Evolutionary conservation across 2,329 filamentous ascomycete genomes (phyloP).

Genomic region (Ophiocordyceps polyrhachis-furcata): DNA sequence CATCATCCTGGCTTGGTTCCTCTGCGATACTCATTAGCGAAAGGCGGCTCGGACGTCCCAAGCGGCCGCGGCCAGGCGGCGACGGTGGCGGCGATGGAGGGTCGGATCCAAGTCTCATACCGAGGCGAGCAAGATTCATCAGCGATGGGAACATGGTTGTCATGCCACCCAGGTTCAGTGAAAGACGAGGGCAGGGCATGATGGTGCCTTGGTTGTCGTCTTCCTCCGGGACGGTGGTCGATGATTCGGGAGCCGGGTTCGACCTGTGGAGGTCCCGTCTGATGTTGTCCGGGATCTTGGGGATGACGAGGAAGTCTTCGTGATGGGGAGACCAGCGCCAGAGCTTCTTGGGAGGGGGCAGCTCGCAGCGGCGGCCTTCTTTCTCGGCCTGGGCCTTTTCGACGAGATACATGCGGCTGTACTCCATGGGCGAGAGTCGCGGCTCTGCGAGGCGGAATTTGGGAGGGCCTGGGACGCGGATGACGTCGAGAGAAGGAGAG

Average conservation of each 20-base stretch:
- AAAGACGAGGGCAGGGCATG: conserved; percentile 11
- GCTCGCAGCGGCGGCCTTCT: conserved; percentile 9
- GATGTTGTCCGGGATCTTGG: conserved; percentile 12
- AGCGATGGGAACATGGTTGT: conserved; percentile 9
- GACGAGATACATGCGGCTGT: conserved; percentile 16
- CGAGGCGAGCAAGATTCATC: conserved; percentile 5
- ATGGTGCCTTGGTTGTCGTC: too few species aligned
- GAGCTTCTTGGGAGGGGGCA: conserved; percentile 11
- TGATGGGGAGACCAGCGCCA: conserved; percentile 17
- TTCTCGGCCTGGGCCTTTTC: conserved; percentile 12
- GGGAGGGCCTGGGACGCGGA: neutral
- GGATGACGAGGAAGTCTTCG: conserved; percentile 19
- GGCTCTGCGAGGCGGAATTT: conserved; percentile 8
- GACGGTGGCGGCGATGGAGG: neutral
- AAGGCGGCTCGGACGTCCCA: neutral
- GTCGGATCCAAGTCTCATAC: neutral
- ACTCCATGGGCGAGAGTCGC: conserved; percentile 22
- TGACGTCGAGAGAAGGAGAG: neutral
- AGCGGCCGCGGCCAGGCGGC: neutral
- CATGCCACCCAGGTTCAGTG: conserved; percentile 12
- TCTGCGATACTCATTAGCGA: neutral
- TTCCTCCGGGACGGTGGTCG: neutral
- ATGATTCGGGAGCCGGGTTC: neutral
- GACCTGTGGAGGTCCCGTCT: conserved; percentile 3
- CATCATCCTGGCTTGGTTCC: neutral